These are phyloP conservation scores for Calocybe indica DNA, from an alignment of 768 basidiomycete genomes.

Conservation along the genomic window DNA sequence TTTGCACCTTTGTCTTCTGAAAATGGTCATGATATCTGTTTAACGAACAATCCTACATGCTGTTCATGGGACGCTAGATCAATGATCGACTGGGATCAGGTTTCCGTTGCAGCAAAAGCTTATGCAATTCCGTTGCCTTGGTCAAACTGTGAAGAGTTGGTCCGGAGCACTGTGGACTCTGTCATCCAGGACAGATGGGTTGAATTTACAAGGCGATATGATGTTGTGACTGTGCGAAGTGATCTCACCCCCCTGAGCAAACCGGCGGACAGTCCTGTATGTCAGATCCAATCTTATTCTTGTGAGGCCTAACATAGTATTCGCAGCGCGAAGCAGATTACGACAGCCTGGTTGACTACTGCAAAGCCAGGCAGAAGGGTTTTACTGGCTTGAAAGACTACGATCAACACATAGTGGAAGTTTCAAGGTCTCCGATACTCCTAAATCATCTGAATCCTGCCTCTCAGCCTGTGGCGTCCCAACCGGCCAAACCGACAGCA, in stretches of 20 bases:
- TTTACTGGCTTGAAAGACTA: conserved; percentile 58
- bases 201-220: conserved; percentile 73
- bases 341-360: conserved; percentile 59
- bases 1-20: conserved; percentile 49
- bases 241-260: conserved; percentile 75
- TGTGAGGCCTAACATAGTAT: conserved; percentile 3
- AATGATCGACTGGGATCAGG: conserved; percentile 43
- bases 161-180: conserved; percentile 49
- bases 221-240: conserved; percentile 43
- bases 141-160: conserved; percentile 35
- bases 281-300: conserved; percentile 17
- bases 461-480: conserved; percentile 28
- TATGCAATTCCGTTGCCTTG: conserved; percentile 38
- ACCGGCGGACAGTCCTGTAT: conserved; percentile 56
- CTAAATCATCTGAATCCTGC: conserved; percentile 58
- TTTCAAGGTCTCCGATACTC: conserved; percentile 42
- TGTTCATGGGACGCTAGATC: too few species aligned
- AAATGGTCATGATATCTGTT: too few species aligned
- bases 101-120: conserved; percentile 40
- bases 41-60: too few species aligned
- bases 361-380: conserved; percentile 52
- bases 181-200: conserved; percentile 71
- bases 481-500: conserved; percentile 32
- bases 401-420: conserved; percentile 70
- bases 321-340: conserved; percentile 57